Evolutionary conservation across 345 rosid genomes (phyloP).

Genomic region (Turnera subulata): DNA sequence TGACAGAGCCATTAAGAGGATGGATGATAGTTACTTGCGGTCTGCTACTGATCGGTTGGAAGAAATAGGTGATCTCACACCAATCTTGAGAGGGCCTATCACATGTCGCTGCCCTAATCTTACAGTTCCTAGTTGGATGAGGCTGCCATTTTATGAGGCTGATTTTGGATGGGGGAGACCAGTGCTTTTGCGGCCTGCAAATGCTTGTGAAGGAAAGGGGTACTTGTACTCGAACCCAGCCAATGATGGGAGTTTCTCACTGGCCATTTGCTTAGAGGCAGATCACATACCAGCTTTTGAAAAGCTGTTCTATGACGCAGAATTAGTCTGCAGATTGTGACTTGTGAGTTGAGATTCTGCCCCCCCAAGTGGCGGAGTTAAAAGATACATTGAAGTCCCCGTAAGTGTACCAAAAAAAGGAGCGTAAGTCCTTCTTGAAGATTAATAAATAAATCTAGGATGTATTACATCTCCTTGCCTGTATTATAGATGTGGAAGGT

Average conservation of each 20-base stretch:
- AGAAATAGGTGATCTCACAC: not conserved
- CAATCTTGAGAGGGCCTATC: not conserved
- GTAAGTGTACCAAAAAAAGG: too few species aligned
- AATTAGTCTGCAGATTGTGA: too few species aligned
- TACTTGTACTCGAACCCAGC: not conserved
- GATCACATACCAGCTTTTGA: slow-evolving; percentile 15
- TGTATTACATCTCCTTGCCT: too few species aligned
- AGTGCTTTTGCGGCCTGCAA: not conserved
- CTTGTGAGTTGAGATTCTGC: too few species aligned
- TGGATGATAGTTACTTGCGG: slow-evolving; percentile 17
- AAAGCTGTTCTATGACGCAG: slow-evolving; percentile 14
- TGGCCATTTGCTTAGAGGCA: slow-evolving; percentile 13
- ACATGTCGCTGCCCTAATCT: slow-evolving; percentile 1
- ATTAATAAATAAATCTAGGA: too few species aligned
- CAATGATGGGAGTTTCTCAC: not conserved
- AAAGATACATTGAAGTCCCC: too few species aligned
- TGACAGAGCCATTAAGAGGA: not conserved
- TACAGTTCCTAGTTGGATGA: not conserved
- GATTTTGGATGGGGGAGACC: slow-evolving; percentile 18
- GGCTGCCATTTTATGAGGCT: slow-evolving; percentile 1
- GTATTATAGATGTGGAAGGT: too few species aligned
- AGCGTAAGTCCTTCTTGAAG: too few species aligned
- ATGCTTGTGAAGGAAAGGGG: slow-evolving; percentile 4
- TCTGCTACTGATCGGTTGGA: slow-evolving; percentile 15
- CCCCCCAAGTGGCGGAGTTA: too few species aligned